phyloP scores from a whole-genome alignment of 352 stramenopile genomes.

The Phytophthora multivora region DNA sequence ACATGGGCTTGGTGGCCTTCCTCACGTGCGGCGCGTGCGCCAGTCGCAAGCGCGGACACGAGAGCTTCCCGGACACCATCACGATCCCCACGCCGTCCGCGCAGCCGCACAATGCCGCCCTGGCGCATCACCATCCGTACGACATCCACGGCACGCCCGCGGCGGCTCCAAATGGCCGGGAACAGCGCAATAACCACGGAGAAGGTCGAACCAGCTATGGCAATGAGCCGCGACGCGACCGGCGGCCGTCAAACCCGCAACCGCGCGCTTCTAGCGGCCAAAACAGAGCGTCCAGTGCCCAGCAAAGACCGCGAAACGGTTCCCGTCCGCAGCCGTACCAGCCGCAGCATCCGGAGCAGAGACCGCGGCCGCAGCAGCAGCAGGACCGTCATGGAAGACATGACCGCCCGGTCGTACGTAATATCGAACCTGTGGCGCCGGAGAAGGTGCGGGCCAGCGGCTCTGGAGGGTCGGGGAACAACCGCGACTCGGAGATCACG shows the following conservation, averaged over 20 bases:
- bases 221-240: slow-evolving; percentile 15
- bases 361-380: slow-evolving; percentile 17
- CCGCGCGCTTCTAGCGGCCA: slow-evolving; percentile 8
- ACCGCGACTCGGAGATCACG: slow-evolving; percentile 40
- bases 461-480: slow-evolving; percentile 24
- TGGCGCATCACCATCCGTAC: slow-evolving; percentile 34
- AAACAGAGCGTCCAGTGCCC: slow-evolving; percentile 11
- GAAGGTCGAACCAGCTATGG: slow-evolving; percentile 6
- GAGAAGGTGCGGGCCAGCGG: slow-evolving; percentile 28
- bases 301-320: slow-evolving; percentile 20
- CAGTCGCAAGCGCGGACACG: slow-evolving; percentile 33
- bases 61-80: slow-evolving; percentile 43
- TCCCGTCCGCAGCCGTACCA: slow-evolving; percentile 28
- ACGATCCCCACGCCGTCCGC: slow-evolving; percentile 35
- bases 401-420: slow-evolving; percentile 22
- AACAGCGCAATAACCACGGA: slow-evolving; percentile 2
- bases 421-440: slow-evolving; percentile 19
- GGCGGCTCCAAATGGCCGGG: not conserved
- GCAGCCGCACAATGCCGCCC: slow-evolving; percentile 25
- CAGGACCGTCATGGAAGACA: slow-evolving; percentile 13
- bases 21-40: slow-evolving; percentile 39
- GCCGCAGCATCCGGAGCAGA: slow-evolving; percentile 25
- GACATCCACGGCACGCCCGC: slow-evolving; percentile 32
- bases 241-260: slow-evolving; percentile 20
- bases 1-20: slow-evolving; percentile 38